Base-by-base conservation (phyloP, 768 basidiomycete species). In the Hericium alpestre region DNA sequence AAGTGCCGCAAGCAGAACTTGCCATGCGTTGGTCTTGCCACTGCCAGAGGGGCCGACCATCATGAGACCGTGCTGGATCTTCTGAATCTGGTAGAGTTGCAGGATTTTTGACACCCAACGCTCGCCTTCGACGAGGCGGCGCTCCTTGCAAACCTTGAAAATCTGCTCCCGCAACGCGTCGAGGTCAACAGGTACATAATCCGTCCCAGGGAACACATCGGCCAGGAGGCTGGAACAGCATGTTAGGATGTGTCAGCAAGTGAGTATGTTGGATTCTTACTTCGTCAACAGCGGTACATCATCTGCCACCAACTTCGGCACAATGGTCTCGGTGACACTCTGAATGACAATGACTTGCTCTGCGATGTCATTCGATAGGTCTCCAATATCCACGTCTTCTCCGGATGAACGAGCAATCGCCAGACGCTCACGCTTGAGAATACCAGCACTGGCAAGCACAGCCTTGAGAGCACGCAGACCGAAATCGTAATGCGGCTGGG, bases 41-140 rank as follows among this genome's bases (percentile, higher is more conserved):
- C 82, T 93, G 25, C 95, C 96, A 11, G 96, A 97, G 1, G 96
- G 87, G 1, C 96, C 95, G 27, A 99, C 96, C 93, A 99, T 96
- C 96, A 99, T 98, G 43, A 99, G 77, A 71, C 96, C 96, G 70
- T 99, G 96, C 64, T 98, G 95, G 61, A 98, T 99, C 74, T 93
- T 97, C 73, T 99, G 96, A 58, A 99, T 98, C 70, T 98, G 96
- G 70, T 97, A 98, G 4, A 99, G 79, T 68, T 99, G 96, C 13
- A 99, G 78, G 57, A 97, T 95, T 76, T 99, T 99, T 64, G 84
- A 80, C 53, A 93, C 79, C 95, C 96, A 99, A 38, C 81, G 79
- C 49, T 94, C 90, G 18, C 93, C 91, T 51, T 83, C 74, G 22
- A 93, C 79, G n/a, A 98, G 76, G 38, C 92, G 85, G 40, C 84